Evolutionary conservation across 805 yeast species (phyloP).

Genomic region (Lipomyces sp.): DNA sequence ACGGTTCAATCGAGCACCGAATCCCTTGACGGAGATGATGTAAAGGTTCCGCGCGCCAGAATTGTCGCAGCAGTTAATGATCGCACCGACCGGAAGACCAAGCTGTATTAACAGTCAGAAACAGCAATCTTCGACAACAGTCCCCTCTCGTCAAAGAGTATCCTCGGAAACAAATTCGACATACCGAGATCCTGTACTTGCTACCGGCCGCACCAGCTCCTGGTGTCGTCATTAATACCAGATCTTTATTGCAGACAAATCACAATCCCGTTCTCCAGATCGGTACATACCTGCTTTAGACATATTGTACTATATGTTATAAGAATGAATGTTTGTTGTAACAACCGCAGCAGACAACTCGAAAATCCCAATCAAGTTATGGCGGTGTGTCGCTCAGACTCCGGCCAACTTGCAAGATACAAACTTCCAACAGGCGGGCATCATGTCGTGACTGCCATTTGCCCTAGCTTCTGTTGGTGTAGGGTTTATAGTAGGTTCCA

Average conservation of each 20-base stretch:
- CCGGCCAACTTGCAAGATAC: no score
- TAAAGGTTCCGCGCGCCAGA: constrained; percentile 99
- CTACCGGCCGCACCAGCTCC: constrained; percentile 98
- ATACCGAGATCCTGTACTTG: constrained; percentile 99
- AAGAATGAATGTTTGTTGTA: background rate
- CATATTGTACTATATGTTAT: constrained; percentile 15
- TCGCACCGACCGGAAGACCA: constrained; percentile 99
- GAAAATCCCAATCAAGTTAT: background rate
- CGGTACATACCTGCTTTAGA: constrained; percentile 22
- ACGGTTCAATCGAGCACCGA: constrained; percentile 99
- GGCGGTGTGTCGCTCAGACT: background rate
- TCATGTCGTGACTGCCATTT: constrained; percentile 5
- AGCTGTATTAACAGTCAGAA: constrained; percentile 55
- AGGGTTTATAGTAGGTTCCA: no score
- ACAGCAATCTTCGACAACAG: background rate
- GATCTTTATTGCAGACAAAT: background rate
- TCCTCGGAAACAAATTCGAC: constrained; percentile 47
- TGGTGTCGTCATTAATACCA: constrained; percentile 44
- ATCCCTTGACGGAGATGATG: constrained; percentile 98
- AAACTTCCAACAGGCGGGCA: no score
- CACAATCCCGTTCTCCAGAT: background rate
- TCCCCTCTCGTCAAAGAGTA: background rate
- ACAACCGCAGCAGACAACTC: background rate
- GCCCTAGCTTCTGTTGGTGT: background rate
- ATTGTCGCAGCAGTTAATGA: constrained; percentile 99